These are phyloP conservation scores for Blepharisma japonicum DNA, from an alignment of 73 alveolate species.

Conservation along the genomic window DNA sequence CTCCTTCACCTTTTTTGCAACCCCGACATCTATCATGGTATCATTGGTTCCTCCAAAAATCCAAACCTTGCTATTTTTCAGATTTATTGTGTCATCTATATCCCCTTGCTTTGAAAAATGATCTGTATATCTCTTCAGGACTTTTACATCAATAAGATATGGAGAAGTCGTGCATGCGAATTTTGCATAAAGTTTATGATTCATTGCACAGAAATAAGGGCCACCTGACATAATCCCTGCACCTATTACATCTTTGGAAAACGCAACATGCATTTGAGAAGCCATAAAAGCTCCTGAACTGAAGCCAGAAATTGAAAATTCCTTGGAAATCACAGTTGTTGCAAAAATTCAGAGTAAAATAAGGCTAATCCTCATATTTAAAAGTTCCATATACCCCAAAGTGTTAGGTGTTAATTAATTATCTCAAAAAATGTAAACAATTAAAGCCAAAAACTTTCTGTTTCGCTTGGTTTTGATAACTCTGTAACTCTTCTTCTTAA, in stretches of 20 bases:
- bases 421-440: too few species aligned
- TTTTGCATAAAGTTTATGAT: conserved; percentile 20
- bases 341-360: too few species aligned
- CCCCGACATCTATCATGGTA: background rate
- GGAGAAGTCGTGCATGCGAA: conserved; percentile 8
- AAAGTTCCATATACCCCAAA: too few species aligned
- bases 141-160: background rate
- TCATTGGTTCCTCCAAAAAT: conserved; percentile 12
- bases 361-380: too few species aligned
- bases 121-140: background rate
- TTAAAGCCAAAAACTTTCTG: too few species aligned
- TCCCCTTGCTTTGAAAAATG: background rate
- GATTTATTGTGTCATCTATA: background rate
- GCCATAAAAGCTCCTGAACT: conserved; percentile 65
- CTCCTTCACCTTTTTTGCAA: background rate
- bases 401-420: too few species aligned
- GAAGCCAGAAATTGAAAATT: conserved; percentile 48
- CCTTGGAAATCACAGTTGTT: too few species aligned
- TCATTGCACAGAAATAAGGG: conserved; percentile 57
- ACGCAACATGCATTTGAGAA: conserved; percentile 50
- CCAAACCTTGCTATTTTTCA: conserved; percentile 9
- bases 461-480: too few species aligned
- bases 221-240: conserved; percentile 61
- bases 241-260: conserved; percentile 39
- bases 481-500: too few species aligned